A percentile compares a stretch with the other conserved stretches of the same genome.
Conservation (phyloP, 257 asterid genomes). For the Scutellaria galericulata region DNA sequence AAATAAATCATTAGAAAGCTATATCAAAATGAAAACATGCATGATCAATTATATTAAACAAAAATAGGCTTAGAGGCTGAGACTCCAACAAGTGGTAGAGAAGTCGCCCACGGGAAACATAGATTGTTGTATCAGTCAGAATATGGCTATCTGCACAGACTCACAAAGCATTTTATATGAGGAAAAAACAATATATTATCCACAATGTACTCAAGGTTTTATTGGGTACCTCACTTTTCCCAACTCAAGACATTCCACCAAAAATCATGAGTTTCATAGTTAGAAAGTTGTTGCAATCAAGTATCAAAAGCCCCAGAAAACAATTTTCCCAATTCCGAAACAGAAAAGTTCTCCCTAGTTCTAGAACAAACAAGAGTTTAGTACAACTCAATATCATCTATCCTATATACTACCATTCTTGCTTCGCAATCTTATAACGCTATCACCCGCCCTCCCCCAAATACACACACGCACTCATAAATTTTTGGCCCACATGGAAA, state of each 20-base stretch:
- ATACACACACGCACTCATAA: not conserved
- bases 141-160: constrained; percentile 55
- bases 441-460: not conserved
- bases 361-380: too few relatives aligned
- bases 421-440: not conserved
- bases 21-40: constrained; percentile 32
- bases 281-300: not conserved
- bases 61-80: constrained; percentile 29
- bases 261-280: not conserved
- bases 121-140: constrained; percentile 42
- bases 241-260: not conserved
- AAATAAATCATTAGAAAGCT: constrained; percentile 23
- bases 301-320: not conserved
- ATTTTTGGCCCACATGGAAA: not conserved
- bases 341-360: too few relatives aligned
- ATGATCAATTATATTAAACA: constrained; percentile 25
- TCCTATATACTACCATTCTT: not conserved
- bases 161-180: constrained; percentile 36
- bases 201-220: not conserved
- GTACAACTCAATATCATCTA: not conserved
- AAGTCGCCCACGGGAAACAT: constrained; percentile 39
- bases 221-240: not conserved
- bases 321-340: too few relatives aligned
- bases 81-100: constrained; percentile 42
- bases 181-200: constrained; percentile 18